Base-by-base conservation (phyloP, 768 basidiomycete species). In the Hemileccinum impolitum region DNA sequence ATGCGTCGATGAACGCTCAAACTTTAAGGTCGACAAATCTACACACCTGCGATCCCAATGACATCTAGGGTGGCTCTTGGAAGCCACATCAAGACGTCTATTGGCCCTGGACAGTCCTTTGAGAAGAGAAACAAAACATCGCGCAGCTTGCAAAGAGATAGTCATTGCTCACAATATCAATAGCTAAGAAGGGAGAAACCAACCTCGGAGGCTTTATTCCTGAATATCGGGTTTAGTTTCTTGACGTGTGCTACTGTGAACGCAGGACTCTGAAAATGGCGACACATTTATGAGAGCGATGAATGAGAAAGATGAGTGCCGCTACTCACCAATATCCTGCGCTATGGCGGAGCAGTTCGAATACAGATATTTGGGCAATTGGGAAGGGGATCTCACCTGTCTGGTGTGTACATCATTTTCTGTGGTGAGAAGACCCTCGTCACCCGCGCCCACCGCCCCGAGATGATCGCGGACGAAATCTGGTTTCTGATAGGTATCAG, bases 31-130 rank as follows among this genome's bases (percentile, higher is more conserved):
- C 46, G 15, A 4, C 32, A 17, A 30, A 47, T 19, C 9, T 35
- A 51, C 63, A 37, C 55, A 74, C 82, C 83, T 6, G 88, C 84
- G 32, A 85, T 70, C 9, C 87, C 87, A 43, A 93, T 90, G 47
- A 87, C 78, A 53, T 91, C 90, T 9, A 91, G 71, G 4, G 87
- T 89, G 42, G 78, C 77, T 47, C 78, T 79, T 36, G 79, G 81
- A 3, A 90, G 69, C 79, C 82, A 88, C 4, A 73, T 68, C 32
- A 85, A 69, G 2, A 82, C 78, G 32, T 93, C 83, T 28, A 89
- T 70, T 7, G 65, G 44, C 40, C 44, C 47, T 47, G 45, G 61
- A 59, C 48, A 62, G 11, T 54, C 51, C 31, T 47, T 26, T 21
- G 58, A 50, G 31, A 57, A 61, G 47, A 53, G 56, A 7, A 58